phyloP scores from a whole-genome alignment of 1,139 yeast genomes.

The Saccharomyces hybrid region DNA sequence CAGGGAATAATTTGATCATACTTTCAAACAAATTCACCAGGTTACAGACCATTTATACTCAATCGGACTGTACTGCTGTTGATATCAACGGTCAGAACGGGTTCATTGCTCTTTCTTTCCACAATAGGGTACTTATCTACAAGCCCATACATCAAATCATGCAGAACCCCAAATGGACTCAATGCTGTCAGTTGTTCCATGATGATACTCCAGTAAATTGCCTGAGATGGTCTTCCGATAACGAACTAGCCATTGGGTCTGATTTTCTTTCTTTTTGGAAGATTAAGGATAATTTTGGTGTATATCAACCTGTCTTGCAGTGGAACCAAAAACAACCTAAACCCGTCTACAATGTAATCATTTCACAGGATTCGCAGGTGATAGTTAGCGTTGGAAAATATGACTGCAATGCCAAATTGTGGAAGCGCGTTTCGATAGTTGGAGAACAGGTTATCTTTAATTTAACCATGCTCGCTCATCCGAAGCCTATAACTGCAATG shows the following conservation, averaged over 20 bases:
- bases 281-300: slow-evolving; percentile 43
- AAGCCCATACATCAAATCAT: slow-evolving; percentile 37
- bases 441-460: slow-evolving; percentile 69
- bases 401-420: slow-evolving; percentile 65
- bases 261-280: slow-evolving; percentile 48
- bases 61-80: slow-evolving; percentile 60
- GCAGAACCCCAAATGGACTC: slow-evolving; percentile 44
- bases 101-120: slow-evolving; percentile 37
- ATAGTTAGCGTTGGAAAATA: slow-evolving; percentile 57
- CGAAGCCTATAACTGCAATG: slow-evolving; percentile 46
- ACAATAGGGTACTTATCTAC: slow-evolving; percentile 31
- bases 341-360: slow-evolving; percentile 47
- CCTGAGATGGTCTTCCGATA: slow-evolving; percentile 61
- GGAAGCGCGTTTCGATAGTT: slow-evolving; percentile 63
- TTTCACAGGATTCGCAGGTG: slow-evolving; percentile 58
- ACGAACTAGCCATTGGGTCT: slow-evolving; percentile 60
- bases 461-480: slow-evolving; percentile 60
- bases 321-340: slow-evolving; percentile 54
- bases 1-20: slow-evolving; percentile 80
- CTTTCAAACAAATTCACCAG: slow-evolving; percentile 44
- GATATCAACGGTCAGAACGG: slow-evolving; percentile 57
- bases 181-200: slow-evolving; percentile 33
- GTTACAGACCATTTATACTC: slow-evolving; percentile 72
- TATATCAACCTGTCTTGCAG: slow-evolving; percentile 33
- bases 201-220: slow-evolving; percentile 41